A percentile compares a stretch with the other conserved stretches of the same genome.
These are phyloP conservation scores for Suillus subluteus DNA, from an alignment of 768 basidiomycete species.

Conservation along the genomic window DNA sequence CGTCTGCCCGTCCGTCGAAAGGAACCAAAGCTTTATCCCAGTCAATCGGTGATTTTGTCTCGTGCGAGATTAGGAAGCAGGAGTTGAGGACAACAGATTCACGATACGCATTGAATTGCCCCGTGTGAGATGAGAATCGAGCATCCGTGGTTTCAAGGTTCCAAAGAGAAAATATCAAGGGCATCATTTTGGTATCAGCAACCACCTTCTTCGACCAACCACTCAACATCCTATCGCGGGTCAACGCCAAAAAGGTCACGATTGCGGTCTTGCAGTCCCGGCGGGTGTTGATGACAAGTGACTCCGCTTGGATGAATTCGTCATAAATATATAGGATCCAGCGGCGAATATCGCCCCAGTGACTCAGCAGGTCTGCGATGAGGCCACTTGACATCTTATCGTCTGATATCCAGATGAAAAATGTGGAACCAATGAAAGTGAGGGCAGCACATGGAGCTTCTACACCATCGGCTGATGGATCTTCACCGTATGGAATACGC, in stretches of 20 bases:
- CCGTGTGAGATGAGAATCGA: constrained; percentile 26
- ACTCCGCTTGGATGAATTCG: constrained; percentile 16
- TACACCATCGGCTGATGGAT: constrained; percentile 14
- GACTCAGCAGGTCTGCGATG: constrained; percentile 16
- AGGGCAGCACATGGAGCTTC: constrained; percentile 21
- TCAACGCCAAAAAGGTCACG: constrained; percentile 30
- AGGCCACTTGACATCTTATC: constrained; percentile 19
- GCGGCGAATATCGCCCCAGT: constrained; percentile 30
- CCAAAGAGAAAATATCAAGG: constrained; percentile 32
- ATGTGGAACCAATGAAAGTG: constrained; percentile 24
- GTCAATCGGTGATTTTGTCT: constrained; percentile 21
- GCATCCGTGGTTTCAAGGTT: constrained; percentile 29
- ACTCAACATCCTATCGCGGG: constrained; percentile 28
- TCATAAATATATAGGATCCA: constrained; percentile 31
- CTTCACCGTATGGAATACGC: constrained; percentile 22
- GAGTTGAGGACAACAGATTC: constrained; percentile 34
- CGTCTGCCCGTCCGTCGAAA: constrained; percentile 24
- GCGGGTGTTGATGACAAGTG: constrained; percentile 17
- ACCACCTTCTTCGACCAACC: constrained; percentile 30
- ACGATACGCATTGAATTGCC: constrained; percentile 19
- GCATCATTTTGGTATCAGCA: constrained; percentile 30
- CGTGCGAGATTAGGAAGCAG: constrained; percentile 31
- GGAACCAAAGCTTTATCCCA: constrained; percentile 27
- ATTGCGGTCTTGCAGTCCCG: constrained; percentile 28
- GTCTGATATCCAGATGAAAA: constrained; percentile 29